phyloP scores from a whole-genome alignment of 768 basidiomycete species.

The Hericium erinaceus region DNA sequence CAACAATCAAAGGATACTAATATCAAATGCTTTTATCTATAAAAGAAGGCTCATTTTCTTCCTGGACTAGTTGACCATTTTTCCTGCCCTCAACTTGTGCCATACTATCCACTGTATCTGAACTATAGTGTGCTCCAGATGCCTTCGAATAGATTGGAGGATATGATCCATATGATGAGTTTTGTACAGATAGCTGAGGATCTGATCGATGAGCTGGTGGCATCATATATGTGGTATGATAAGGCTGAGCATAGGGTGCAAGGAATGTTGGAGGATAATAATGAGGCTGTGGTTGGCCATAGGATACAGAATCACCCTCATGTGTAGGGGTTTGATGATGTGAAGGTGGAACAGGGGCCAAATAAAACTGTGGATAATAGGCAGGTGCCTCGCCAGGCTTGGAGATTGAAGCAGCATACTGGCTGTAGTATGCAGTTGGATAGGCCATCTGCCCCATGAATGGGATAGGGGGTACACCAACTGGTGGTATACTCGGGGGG shows the following conservation, averaged over 20 bases:
- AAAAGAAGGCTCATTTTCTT: too few relatives aligned
- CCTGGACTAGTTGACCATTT: too few relatives aligned
- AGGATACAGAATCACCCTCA: slow-evolving; percentile 22
- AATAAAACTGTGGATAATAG: slow-evolving; percentile 43
- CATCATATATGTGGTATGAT: slow-evolving; percentile 38
- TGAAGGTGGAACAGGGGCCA: slow-evolving; percentile 27
- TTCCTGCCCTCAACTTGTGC: too few relatives aligned
- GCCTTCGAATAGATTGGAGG: slow-evolving; percentile 31
- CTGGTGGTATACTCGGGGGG: slow-evolving; percentile 25
- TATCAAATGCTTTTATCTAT: too few relatives aligned
- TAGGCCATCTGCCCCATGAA: slow-evolving; percentile 47
- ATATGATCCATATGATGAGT: slow-evolving; percentile 30
- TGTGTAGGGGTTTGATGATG: slow-evolving; percentile 27
- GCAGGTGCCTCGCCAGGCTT: slow-evolving; percentile 44
- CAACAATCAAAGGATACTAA: too few relatives aligned
- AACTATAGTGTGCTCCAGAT: slow-evolving; percentile 5
- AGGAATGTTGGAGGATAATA: slow-evolving; percentile 42
- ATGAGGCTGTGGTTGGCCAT: slow-evolving; percentile 29
- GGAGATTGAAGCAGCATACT: slow-evolving; percentile 38
- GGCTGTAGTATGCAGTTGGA: slow-evolving; percentile 45
- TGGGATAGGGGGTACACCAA: slow-evolving; percentile 34
- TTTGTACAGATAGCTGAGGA: slow-evolving; percentile 12
- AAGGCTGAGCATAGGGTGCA: slow-evolving; percentile 37
- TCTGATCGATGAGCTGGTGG: slow-evolving; percentile 25
- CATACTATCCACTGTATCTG: too few relatives aligned